Percentiles rank a stretch among this genome's conserved stretches.
Conservation (phyloP, 169 alveolate species). For the Theileria annulata region DNA sequence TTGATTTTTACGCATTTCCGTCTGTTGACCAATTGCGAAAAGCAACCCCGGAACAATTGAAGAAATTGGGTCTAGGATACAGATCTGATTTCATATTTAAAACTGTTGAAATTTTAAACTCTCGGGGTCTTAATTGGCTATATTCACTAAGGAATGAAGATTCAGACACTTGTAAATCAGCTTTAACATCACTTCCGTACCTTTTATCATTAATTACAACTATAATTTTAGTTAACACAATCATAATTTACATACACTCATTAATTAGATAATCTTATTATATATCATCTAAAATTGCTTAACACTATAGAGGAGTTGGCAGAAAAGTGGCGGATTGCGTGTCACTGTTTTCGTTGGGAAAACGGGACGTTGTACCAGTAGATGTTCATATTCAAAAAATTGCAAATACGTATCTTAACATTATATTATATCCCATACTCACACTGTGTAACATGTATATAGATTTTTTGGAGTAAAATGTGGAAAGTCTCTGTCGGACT, state of each 20-base stretch:
- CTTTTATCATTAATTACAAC: not conserved
- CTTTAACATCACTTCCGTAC: constrained; percentile 32
- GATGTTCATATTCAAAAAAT: constrained; percentile 85
- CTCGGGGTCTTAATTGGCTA: constrained; percentile 60
- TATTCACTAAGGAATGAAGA: constrained; percentile 43
- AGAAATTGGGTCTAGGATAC: constrained; percentile 68
- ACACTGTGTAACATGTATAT: not conserved
- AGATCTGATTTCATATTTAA: constrained; percentile 64
- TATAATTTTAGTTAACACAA: not conserved
- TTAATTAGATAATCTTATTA: too few species aligned
- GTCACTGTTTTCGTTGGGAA: constrained; percentile 82
- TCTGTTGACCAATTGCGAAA: constrained; percentile 43
- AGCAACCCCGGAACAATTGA: constrained; percentile 44
- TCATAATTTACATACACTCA: constrained; percentile 10
- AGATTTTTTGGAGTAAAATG: constrained; percentile 39
- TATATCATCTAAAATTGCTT: constrained; percentile 21
- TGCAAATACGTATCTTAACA: constrained; percentile 25
- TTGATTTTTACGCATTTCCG: constrained; percentile 69
- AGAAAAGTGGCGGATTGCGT: constrained; percentile 92
- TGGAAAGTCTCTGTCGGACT: constrained; percentile 11
- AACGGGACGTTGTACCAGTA: constrained; percentile 83
- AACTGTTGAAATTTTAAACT: constrained; percentile 52
- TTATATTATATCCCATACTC: not conserved
- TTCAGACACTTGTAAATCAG: constrained; percentile 13
- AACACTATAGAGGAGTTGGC: constrained; percentile 85